These are phyloP conservation scores for Filobasidium wieringae DNA, from an alignment of 768 basidiomycete species.

Conservation along the genomic window DNA sequence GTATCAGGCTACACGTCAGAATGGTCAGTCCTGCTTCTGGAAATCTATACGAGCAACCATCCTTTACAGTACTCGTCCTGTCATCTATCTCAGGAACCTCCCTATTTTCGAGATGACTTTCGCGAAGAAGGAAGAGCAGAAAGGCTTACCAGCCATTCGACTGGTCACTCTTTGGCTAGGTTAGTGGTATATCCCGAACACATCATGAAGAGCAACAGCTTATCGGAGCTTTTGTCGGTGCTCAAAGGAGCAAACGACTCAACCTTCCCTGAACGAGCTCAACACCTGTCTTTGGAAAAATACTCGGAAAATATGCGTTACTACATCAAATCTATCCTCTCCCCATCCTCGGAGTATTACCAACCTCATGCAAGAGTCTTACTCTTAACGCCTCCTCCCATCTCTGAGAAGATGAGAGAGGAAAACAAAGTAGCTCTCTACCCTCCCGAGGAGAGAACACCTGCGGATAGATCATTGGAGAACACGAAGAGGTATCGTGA, in stretches of 20 bases:
- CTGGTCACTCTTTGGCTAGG: conserved; percentile 84
- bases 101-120: conserved; percentile 65
- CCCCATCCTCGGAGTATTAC: conserved; percentile 51
- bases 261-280: conserved; percentile 51
- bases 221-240: neutral
- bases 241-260: conserved; percentile 58
- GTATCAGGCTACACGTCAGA: conserved; percentile 70
- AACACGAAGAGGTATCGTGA: conserved; percentile 49
- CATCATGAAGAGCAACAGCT: conserved; percentile 21
- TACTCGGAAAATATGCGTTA: conserved; percentile 55
- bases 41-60: neutral
- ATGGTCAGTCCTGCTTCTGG: conserved; percentile 40
- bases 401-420: conserved; percentile 39
- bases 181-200: conserved; percentile 21
- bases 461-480: conserved; percentile 16
- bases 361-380: conserved; percentile 64
- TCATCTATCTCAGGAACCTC: conserved; percentile 44
- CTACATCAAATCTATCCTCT: conserved; percentile 53
- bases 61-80: neutral
- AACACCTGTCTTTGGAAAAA: conserved; percentile 61
- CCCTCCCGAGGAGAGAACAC: neutral
- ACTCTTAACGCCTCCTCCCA: conserved; percentile 73
- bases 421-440: neutral
- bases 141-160: conserved; percentile 50
- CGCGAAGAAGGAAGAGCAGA: conserved; percentile 46